These are phyloP conservation scores for Brassica hybrid DNA, from an alignment of 441 rosid species.

Conservation along the genomic window DNA sequence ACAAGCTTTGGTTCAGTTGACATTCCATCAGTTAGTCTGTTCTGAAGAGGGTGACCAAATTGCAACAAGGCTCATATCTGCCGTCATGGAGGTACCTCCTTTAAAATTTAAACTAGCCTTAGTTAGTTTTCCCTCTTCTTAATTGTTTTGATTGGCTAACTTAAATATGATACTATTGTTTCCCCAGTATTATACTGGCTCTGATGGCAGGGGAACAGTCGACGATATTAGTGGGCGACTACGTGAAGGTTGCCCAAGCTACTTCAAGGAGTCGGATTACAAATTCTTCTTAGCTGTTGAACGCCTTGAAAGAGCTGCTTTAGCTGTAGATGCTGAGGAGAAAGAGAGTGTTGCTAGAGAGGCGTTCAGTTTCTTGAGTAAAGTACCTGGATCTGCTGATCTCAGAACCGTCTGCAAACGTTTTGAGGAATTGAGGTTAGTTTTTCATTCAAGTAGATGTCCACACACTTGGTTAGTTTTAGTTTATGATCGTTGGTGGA, in stretches of 20 bases:
- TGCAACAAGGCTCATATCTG: constrained; percentile 88
- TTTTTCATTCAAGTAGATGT: constrained; percentile 33
- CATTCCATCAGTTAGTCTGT: constrained; percentile 93
- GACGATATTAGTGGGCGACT: constrained; percentile 87
- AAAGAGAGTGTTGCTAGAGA: constrained; percentile 91
- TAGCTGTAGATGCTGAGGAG: constrained; percentile 64
- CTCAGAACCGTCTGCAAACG: constrained; percentile 93
- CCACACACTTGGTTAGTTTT: constrained; percentile 41
- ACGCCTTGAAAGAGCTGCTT: constrained; percentile 90
- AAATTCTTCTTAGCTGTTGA: constrained; percentile 99
- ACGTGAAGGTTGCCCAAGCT: constrained; percentile 95
- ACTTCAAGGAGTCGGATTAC: constrained; percentile 95
- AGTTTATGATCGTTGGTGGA: constrained; percentile 6
- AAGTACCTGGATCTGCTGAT: constrained; percentile 96
- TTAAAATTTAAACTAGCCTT: background rate
- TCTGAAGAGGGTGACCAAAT: constrained; percentile 94
- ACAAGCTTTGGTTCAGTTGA: constrained; percentile 75
- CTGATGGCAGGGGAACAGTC: constrained; percentile 97
- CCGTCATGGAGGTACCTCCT: constrained; percentile 81
- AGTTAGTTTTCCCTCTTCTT: constrained; percentile 11
- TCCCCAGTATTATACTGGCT: constrained; percentile 92
- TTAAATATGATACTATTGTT: constrained; percentile 24
- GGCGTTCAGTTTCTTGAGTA: constrained; percentile 84
- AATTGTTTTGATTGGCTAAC: constrained; percentile 28
- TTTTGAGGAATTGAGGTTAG: constrained; percentile 93